Percentiles rank a stretch among this genome's conserved stretches.
These are phyloP conservation scores for Colletotrichum sp. DNA, from an alignment of 2,329 filamentous ascomycete species.

Conservation along the genomic window DNA sequence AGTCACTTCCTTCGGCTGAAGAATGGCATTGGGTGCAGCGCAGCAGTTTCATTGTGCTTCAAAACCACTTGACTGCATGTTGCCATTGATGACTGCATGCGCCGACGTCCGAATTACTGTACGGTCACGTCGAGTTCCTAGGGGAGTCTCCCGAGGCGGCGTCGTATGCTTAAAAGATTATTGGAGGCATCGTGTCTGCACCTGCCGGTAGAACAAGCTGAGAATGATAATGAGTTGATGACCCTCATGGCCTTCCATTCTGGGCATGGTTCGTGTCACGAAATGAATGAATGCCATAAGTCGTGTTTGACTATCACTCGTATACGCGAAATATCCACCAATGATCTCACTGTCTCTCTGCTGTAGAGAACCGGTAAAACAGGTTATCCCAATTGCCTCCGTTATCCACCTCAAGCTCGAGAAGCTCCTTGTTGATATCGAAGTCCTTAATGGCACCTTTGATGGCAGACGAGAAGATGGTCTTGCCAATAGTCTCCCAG, in stretches of 20 bases:
- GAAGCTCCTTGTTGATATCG: background rate
- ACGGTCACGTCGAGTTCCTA: background rate
- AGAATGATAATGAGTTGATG: accelerated
- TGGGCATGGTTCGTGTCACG: background rate
- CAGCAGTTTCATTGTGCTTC: background rate
- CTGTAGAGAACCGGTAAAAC: background rate
- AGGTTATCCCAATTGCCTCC: background rate
- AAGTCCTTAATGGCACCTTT: background rate
- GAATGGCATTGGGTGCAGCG: accelerated
- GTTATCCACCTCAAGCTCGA: background rate
- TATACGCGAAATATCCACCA: background rate
- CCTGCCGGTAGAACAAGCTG: background rate
- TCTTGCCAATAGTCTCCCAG: background rate
- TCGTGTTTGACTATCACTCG: background rate
- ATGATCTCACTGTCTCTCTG: background rate
- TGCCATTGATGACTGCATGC: background rate
- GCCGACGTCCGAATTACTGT: background rate
- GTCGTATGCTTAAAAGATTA: accelerated
- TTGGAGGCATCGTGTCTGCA: background rate
- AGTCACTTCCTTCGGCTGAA: background rate
- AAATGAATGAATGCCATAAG: background rate
- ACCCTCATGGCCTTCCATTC: background rate
- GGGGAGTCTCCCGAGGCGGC: background rate
- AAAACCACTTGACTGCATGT: background rate
- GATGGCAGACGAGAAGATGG: background rate